Percentiles rank a stretch among this genome's conserved stretches.
Evolutionary conservation across 371 early-diverging fungal genomes (phyloP).

Genomic region (Mucor piriformis): DNA sequence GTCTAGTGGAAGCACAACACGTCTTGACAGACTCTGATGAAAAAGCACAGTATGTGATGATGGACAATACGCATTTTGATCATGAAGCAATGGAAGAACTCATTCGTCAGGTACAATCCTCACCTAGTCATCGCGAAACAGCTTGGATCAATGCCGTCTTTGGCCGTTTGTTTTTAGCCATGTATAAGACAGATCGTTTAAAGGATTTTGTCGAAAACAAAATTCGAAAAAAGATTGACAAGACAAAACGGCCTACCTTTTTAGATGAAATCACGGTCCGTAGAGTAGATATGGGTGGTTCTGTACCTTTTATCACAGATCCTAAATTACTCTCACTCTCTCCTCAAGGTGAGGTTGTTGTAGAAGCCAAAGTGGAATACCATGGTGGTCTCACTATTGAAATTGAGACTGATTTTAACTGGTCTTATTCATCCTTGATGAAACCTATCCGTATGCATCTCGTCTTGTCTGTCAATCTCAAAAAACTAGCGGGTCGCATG

Average conservation of each 20-base stretch:
- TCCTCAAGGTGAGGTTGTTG: slow-evolving; percentile 70
- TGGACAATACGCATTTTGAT: slow-evolving; percentile 59
- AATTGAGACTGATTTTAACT: slow-evolving; percentile 64
- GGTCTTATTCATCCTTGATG: slow-evolving; percentile 46
- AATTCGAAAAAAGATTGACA: slow-evolving; percentile 66
- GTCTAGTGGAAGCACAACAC: slow-evolving; percentile 50
- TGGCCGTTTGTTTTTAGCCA: slow-evolving; percentile 75
- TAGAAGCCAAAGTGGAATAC: slow-evolving; percentile 80
- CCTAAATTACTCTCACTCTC: slow-evolving; percentile 71
- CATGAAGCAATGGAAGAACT: slow-evolving; percentile 48
- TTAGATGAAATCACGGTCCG: slow-evolving; percentile 80
- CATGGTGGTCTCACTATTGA: slow-evolving; percentile 74
- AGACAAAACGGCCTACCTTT: slow-evolving; percentile 72
- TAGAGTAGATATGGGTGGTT: slow-evolving; percentile 76
- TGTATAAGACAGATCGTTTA: slow-evolving; percentile 69
- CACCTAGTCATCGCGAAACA: slow-evolving; percentile 58
- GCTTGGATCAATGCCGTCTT: slow-evolving; percentile 90
- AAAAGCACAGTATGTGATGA: slow-evolving; percentile 27
- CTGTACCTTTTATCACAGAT: slow-evolving; percentile 78
- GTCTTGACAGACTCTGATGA: slow-evolving; percentile 24
- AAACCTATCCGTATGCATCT: slow-evolving; percentile 77
- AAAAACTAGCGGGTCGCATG: slow-evolving; percentile 69
- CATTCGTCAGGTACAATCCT: slow-evolving; percentile 53
- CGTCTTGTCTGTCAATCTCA: slow-evolving; percentile 75
- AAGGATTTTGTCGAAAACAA: slow-evolving; percentile 64